Evolutionary conservation across 116 monocot species (phyloP), one percentile per base, ranked within the genome.

Genomic region (Phalaenopsis hybrid): DNA sequence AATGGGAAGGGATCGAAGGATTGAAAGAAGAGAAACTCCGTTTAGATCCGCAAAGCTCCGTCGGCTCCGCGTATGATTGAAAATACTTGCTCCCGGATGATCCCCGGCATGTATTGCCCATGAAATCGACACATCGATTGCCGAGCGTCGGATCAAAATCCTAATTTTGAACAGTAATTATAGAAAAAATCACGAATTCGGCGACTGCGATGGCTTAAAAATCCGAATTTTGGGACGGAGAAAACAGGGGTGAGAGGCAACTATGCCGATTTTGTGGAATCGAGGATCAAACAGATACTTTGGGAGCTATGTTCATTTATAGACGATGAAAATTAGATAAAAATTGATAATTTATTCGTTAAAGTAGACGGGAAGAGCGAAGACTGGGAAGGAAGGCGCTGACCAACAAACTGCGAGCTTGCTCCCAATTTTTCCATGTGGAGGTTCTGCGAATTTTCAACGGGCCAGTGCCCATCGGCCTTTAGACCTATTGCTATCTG

Each of bases 101-200:
- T 2, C 90, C 90, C 11, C 84, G 80, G 85, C 90, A 90, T 77
- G 87, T 81, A 72, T 90, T 90, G 84, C 90, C 90, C 90, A 90
- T 90, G 69, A 85, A 85, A 81, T 69, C 55, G 67, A 63, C 63
- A 20, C 82, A 82, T 82, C 68, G 76, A 77, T 74, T 41, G 1
- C 15, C 4, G 2, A 2, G 3, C 74, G 41, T 3, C 9, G 17
- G 43, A 74, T 37, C 41, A 37, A 4, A 74, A 74, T 28, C 41
- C 43, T 11, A 74, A 74, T 15, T 21, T 73, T 57, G 9, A 57
- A 57, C 55, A 9, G 9, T 10, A 48, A 48, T 7, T 8, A 9
- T 48, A 48, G 23, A 69, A 74, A 1, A 34, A 74, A 25, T 5
- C 33, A 44, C 28, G 74, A 74, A 43, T 43, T 28, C 74, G 58